Conservation (phyloP, 202 grass and related monocot species). For the Schoenoplectus triqueter region DNA sequence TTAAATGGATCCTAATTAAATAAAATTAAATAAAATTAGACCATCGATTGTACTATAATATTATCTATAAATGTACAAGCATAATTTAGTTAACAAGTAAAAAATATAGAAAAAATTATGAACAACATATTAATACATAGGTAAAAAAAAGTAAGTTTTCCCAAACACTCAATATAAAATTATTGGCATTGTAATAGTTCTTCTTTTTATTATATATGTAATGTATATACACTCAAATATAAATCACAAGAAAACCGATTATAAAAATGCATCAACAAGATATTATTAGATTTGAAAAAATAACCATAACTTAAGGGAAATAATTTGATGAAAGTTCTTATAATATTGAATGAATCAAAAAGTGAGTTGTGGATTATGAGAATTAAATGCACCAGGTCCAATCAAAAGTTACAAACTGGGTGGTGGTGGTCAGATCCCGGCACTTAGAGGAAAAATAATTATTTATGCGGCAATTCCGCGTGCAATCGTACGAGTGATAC, state of each 20-base stretch:
- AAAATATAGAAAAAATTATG: background rate
- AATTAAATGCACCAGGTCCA: conserved; percentile 22
- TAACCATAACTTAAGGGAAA: background rate
- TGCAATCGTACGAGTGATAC: background rate
- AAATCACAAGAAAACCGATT: background rate
- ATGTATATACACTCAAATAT: background rate
- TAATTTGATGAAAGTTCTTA: background rate
- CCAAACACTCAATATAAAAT: background rate
- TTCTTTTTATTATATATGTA: background rate
- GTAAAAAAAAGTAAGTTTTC: background rate
- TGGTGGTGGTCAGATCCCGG: conserved; percentile 27
- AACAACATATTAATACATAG: background rate
- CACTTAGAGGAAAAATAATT: conserved; percentile 4
- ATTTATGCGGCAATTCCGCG: conserved; percentile 31
- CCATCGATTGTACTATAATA: background rate
- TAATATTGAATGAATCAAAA: background rate
- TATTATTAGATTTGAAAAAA: background rate
- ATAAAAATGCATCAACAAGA: background rate
- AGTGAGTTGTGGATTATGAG: background rate
- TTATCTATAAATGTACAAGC: background rate
- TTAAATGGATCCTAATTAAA: background rate
- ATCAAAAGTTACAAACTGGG: background rate
- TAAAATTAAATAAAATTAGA: background rate
- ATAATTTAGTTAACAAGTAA: background rate
- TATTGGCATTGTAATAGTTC: background rate